Base-by-base conservation (phyloP, 768 basidiomycete species). In the Kwoniella dejecticola region DNA sequence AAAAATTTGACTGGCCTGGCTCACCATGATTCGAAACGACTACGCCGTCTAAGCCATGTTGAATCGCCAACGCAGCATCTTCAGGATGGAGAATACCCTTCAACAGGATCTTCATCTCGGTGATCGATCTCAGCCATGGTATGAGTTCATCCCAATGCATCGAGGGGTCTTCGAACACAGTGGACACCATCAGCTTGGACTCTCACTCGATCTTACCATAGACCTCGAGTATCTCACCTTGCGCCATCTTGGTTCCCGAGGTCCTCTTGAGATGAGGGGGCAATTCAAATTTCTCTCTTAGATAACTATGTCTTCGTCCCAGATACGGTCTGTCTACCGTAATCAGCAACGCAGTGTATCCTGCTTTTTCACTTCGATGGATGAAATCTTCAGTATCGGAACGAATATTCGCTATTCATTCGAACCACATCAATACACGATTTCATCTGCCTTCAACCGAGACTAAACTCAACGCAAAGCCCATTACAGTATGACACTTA, bases 1-100 rank as follows among this genome's bases (percentile, higher is more conserved):
- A n/a, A n/a, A n/a, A n/a, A n/a, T n/a, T n/a, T n/a, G n/a, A n/a
- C n/a, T n/a, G n/a, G n/a, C n/a, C 26, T 13, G 23, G n/a, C 33
- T 36, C 70, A 24, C 72, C 74, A 54, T 76, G 74, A 58, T 76
- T 76, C 1, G 62, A 64, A 3, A 74, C 66, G 24, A 76, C 62
- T 24, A 76, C 66, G 12, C 68, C 74, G 21, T 69, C 57, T 1
- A 67, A 55, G 11, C 69, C 69, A 45, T 63, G 40, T 33, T 62
- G 26, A 4, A 69, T 52, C 12, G 74, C 74, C 30, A 67, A 41
- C 11, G 57, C 52, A 23, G 64, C 69, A 31, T 75, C 74, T 30
- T 66, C 61, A 0, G 63, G 53, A 45, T 52, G 53, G 4, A 55
- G 40, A 27, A 55, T 42, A 1, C 53, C 53, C 17, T 55, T 55